Base-by-base conservation (phyloP, 768 basidiomycete genomes). In the Mycena albidolilacea region DNA sequence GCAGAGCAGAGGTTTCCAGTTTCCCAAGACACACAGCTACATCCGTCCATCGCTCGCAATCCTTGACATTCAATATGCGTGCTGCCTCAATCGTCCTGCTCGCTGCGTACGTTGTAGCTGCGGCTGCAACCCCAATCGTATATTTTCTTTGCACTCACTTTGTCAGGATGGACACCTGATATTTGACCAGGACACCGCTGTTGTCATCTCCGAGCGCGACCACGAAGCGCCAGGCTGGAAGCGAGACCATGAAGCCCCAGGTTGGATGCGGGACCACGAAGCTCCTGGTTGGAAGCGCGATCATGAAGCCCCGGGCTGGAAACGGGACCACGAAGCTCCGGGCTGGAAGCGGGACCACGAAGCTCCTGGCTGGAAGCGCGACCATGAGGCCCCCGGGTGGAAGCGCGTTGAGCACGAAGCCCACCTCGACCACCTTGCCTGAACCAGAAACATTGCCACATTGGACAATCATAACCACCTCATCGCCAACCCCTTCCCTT, bases 51-150 rank as follows among this genome's bases (percentile, higher is more conserved):
- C 41, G 1, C 55, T 17, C 23, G 4, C 30, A 35, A 23, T 57
- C 23, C 14, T 17, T 35, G 12, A 30, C 55, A 35, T 35, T 35
- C 11, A 7, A 5, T 21, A 69, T 69, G 67, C 67, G 67, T 41
- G 5, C 39, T 37, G 21, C 48, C 1, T n/a, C 21, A 1, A 7
- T 69, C 39, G 11, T 48, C 30, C 60, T 62, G 9, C 50, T 69
- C 23, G 60, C 39, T 35, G 50, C 15, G 23, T 69, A 54, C 17
- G 2, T 43, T 15, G 50, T 60, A 6, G 50, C 60, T 4, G 50
- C 50, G 17, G 52, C 39, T 19, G 67, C 67, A 21, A 21, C 52
- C 11, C 67, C 67, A 8, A 19, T n/a, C 6, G 67, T 52, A 38
- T 1, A 48, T 52, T 21, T 43, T 43, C 41, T 43, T 43, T 43